Base-by-base conservation (phyloP, 140 eudicot species). In the Ambrosia hybrid region DNA sequence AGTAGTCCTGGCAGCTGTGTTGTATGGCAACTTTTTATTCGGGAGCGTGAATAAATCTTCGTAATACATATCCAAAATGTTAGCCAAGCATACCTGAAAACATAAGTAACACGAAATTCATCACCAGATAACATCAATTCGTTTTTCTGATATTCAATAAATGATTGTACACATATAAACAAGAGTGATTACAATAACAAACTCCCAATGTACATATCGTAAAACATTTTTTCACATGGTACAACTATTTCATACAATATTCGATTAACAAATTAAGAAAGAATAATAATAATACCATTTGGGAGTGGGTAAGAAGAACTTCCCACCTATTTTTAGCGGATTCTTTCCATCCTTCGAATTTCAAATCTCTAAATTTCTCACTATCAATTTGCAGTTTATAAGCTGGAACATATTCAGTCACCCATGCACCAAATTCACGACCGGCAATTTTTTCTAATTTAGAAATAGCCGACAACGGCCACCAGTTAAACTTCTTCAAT, bases 1-100 rank as follows among this genome's bases (percentile, higher is more conserved):
- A 69, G 83, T 77, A 43, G 82, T 65, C 67, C 73, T 88, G 71
- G 78, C 55, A 66, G 80, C 69, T 72, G 78, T 78, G 78, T 74
- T 73, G 76, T 83, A 83, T 58, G 90, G 77, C 67, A 95, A 78
- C 64, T 76, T 85, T 75, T 91, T 91, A 67, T 78, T 9, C 3
- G 97, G 99, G 39, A 91, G 82, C 30, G 99, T 95, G 83, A 74
- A 95, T 51, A 74, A 75, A 85, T 95, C 99, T 83, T 95, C 99
- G 60, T 84, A 91, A 77, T 86, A 91, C 95, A 95, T 91, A 75
- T 95, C 99, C 43, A 95, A 78, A 57, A 95, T 74, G 76, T 86
- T 83, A 38, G 91, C 89, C 85, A 95, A 82, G 57, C 83, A 78
- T 70, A 88, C 99, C 99, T 91, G 92, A 78, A 81, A 68, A 77